A percentile compares a stretch with the other conserved stretches of the same genome.
Conservation (phyloP, 306 rosid species). For the Arachis stenosperma region DNA sequence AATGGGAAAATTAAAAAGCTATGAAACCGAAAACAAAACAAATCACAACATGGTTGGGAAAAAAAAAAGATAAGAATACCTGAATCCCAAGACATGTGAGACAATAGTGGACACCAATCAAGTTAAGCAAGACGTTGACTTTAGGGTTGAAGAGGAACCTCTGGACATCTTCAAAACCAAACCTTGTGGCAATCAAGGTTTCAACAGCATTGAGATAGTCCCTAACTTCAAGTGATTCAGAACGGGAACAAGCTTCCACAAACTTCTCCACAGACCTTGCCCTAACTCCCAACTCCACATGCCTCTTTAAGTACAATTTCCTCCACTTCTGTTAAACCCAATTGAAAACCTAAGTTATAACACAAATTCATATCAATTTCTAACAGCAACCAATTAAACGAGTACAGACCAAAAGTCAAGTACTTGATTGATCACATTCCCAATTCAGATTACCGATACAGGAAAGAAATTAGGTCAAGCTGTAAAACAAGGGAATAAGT, state of each 20-base stretch:
- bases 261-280: conserved; percentile 51
- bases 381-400: neutral
- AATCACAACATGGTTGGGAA: conserved; percentile 6
- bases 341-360: neutral
- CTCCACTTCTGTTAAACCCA: conserved; percentile 65
- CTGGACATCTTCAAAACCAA: conserved; percentile 73
- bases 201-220: conserved; percentile 66
- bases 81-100: conserved; percentile 53
- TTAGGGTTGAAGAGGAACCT: conserved; percentile 64
- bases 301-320: conserved; percentile 64
- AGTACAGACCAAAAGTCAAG: neutral
- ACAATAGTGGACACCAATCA: conserved; percentile 80
- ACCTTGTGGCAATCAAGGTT: conserved; percentile 44
- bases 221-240: conserved; percentile 64
- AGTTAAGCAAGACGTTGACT: conserved; percentile 60
- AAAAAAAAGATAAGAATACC: conserved; percentile 49
- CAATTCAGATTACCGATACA: conserved; percentile 24
- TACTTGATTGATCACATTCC: conserved; percentile 28
- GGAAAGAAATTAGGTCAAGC: neutral
- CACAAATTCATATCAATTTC: neutral
- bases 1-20: neutral
- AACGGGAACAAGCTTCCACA: conserved; percentile 51
- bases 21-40: neutral
- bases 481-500: neutral
- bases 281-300: conserved; percentile 54